Conservation (phyloP, 23 red algal species). For the Agarophyton chilense region DNA sequence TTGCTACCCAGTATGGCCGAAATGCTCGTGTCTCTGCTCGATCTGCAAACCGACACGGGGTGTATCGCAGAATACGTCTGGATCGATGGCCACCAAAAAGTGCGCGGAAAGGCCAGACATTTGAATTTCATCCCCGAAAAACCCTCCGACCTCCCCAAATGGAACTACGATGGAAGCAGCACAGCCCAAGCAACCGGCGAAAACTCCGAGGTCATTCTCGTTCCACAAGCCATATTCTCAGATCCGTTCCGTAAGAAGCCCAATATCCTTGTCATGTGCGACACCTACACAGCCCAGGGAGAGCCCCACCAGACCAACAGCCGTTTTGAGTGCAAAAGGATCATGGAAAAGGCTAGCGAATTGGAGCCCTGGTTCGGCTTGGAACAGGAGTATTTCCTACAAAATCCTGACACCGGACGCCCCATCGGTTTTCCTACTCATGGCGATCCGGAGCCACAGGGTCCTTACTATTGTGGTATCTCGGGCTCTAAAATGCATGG, state of each 20-base stretch:
- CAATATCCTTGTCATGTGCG: conserved; percentile 98
- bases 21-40: conserved; percentile 47
- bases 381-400: conserved; percentile 98
- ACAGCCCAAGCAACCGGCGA: conserved; percentile 91
- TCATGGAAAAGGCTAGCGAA: conserved; percentile 68
- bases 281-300: conserved; percentile 92
- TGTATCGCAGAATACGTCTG: conserved; percentile 97
- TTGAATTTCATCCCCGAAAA: conserved; percentile 36
- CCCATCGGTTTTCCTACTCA: conserved; percentile 89
- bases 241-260: conserved; percentile 94
- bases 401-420: conserved; percentile 68
- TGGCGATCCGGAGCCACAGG: conserved; percentile 87
- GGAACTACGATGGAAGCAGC: conserved; percentile 99
- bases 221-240: conserved; percentile 87
- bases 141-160: conserved; percentile 73
- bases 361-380: conserved; percentile 97
- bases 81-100: conserved; percentile 85
- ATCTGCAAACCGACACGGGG: conserved; percentile 38
- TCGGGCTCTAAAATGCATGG: conserved; percentile 85
- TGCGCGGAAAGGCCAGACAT: conserved; percentile 78
- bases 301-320: conserved; percentile 88
- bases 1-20: background rate
- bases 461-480: conserved; percentile 93
- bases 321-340: conserved; percentile 69
- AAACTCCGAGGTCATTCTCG: conserved; percentile 93